A percentile compares a stretch with the other conserved stretches of the same genome.
phyloP scores from a whole-genome alignment of 768 basidiomycete species.

The Kwoniella dendrophila region DNA sequence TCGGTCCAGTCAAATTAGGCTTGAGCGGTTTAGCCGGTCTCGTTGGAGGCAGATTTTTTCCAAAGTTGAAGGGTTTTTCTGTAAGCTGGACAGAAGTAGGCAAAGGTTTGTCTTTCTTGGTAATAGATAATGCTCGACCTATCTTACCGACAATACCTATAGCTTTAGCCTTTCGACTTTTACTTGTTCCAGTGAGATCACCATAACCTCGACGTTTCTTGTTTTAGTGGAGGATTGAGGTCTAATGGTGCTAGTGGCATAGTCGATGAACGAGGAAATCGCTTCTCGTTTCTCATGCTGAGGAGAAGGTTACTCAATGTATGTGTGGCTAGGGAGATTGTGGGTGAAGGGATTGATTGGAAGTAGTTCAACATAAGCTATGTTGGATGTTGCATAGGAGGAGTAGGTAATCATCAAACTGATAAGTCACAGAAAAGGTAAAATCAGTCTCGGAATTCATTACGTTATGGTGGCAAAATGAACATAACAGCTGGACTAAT shows the following conservation, averaged over 20 bases:
- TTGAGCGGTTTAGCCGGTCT: conserved; percentile 1
- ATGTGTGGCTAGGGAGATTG: neutral
- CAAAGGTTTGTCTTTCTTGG: neutral
- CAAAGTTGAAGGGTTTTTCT: neutral
- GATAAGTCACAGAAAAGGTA: too few species aligned
- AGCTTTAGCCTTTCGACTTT: neutral
- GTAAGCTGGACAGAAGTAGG: neutral
- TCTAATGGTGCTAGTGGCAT: neutral
- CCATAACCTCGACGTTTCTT: neutral
- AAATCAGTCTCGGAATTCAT: conserved; percentile 17
- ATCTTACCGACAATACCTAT: neutral
- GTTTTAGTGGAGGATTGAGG: neutral
- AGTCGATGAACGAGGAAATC: neutral
- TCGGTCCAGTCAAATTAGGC: neutral
- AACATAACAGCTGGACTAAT: conserved; percentile 3
- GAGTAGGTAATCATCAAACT: too few species aligned
- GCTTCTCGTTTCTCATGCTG: neutral
- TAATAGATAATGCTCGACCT: conserved; percentile 5
- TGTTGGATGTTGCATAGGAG: neutral
- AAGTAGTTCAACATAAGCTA: neutral
- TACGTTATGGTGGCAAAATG: neutral
- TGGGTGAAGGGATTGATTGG: neutral
- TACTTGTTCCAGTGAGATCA: neutral
- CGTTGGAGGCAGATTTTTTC: neutral
- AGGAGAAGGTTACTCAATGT: neutral